Base-by-base conservation (phyloP, 2,329 filamentous ascomycete genomes). In the Botrytis byssoidea region DNA sequence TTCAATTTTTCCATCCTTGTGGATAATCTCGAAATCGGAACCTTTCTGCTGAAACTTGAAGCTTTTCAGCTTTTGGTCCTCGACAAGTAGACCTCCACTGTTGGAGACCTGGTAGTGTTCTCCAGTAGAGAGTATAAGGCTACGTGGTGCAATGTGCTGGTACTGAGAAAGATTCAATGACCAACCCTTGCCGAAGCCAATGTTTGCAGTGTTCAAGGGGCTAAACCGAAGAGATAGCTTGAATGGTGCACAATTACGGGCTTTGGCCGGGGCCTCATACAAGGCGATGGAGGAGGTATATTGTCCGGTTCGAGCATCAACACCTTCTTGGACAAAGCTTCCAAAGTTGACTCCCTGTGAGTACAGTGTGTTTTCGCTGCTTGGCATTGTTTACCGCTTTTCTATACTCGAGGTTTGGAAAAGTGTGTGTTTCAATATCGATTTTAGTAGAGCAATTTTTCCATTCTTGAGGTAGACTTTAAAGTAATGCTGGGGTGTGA, bases 1-100 rank as follows among this genome's bases (percentile, higher is more conserved):
- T 65, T 65, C 63, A 44, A 65, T 65, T 20, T 65, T 29, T n/a
- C 63, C 42, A 46, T 65, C 42, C n/a, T 65, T 65, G 42, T 65
- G 63, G 42, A 65, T 46, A n/a, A 46, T 65, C 35, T 65, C 16
- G 12, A 65, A 65, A 18, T 65, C 63, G 22, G 63, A 65, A 22
- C 42, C 63, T 18, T 65, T 46, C 22, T 65, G 63, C n/a, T 32
- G 63, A 65, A 65, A 65, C n/a, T 46, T 32, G 63, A 65, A 65
- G 40, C 63, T 65, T 12, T 46, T 42, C 42, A 65, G n/a, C 40
- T 46, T 65, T 29, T 65, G 63, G 63, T 65, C 63, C 3, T 65
- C 29, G 63, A 65, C 63, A 32, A 40, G 42, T 22, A 65, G 42
- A 35, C 63, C 63, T 25, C 63, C 63, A 14, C 14, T 35, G 20